A percentile compares a stretch with the other conserved stretches of the same genome.
Evolutionary conservation across 2,329 filamentous ascomycete species (phyloP).

Genomic region (Trichophaea hybrida): DNA sequence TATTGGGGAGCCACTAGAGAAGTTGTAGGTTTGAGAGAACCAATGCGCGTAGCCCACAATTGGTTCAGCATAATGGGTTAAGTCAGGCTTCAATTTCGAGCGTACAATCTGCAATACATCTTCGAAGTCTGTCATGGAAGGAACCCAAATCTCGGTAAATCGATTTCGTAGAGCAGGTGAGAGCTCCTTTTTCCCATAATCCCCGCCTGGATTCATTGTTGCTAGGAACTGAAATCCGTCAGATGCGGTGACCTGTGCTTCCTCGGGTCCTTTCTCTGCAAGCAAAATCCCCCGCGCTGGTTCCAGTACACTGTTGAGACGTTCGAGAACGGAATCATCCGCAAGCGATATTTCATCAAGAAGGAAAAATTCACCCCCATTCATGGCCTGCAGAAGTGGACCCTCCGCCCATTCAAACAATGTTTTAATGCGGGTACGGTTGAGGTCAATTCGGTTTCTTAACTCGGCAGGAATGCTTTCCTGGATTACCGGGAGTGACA

Average conservation of each 20-base stretch:
- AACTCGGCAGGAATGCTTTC: slow-evolving; percentile 38
- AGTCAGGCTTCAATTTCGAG: slow-evolving; percentile 50
- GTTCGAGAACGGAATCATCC: slow-evolving; percentile 90
- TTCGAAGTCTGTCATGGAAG: slow-evolving; percentile 65
- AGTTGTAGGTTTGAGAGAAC: slow-evolving; percentile 64
- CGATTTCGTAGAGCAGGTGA: slow-evolving; percentile 89
- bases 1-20: slow-evolving; percentile 51
- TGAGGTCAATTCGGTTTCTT: slow-evolving; percentile 34
- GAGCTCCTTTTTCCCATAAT: slow-evolving; percentile 95
- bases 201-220: slow-evolving; percentile 97
- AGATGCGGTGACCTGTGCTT: slow-evolving; percentile 62
- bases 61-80: slow-evolving; percentile 45
- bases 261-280: slow-evolving; percentile 79
- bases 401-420: slow-evolving; percentile 96
- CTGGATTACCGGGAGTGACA: slow-evolving; percentile 36
- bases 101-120: slow-evolving; percentile 79
- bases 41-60: slow-evolving; percentile 84
- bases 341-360: slow-evolving; percentile 96
- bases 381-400: slow-evolving; percentile 87
- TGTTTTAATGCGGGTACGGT: slow-evolving; percentile 55
- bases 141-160: slow-evolving; percentile 98
- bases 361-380: slow-evolving; percentile 73
- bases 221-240: slow-evolving; percentile 89
- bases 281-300: slow-evolving; percentile 71
- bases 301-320: slow-evolving; percentile 91